Base-by-base conservation (phyloP, 2,329 filamentous ascomycete genomes). In the Fusarium mundagurra region DNA sequence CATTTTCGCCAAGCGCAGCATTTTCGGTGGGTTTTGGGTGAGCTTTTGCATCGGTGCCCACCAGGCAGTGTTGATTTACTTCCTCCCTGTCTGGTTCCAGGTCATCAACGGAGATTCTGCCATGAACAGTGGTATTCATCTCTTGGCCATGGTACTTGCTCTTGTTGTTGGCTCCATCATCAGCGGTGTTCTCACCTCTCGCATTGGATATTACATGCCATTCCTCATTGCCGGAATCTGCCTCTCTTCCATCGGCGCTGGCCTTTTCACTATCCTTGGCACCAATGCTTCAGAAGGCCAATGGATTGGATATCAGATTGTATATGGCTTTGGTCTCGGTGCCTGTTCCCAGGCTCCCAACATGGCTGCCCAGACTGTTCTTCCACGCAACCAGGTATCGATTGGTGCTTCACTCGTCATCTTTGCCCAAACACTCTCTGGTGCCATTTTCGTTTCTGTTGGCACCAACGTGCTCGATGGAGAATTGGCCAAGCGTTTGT, bases 391-490 rank as follows among this genome's bases (percentile, higher is more conserved):
- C 3, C 85, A 88, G 51, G 83, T 88, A n/a, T 83, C 86, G 6
- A 84, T 83, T 10, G 86, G 85, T 6, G 85, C 84, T 17, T 84
- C 86, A 2, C 79, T 83, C n/a, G 82, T 86, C 41, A 82, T 88
- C 45, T 88, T 89, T 69, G 64, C 78, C 22, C 85, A 86, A 73
- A 82, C 82, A 0, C 76, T 87, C 1, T 85, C 83, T 33, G 84
- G 84, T 10, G 81, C 84, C 11, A 77, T 90, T 2, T 89, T 89
- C 68, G 83, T 90, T 34, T 85, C 84, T 8, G 83, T 88, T 31
- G 88, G 82, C 2, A 84, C 90, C 70, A 85, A 84, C 62, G 83
- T 90, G 22, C 88, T 90, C 67, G 83, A 83, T 57, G 86, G 87
- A 70, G 77, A 83, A 41, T 81, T 90, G 17, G 45, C 41, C 24